Evolutionary conservation across 2,329 filamentous ascomycete species (phyloP).

Genomic region (Endoconidiophora laricicola): DNA sequence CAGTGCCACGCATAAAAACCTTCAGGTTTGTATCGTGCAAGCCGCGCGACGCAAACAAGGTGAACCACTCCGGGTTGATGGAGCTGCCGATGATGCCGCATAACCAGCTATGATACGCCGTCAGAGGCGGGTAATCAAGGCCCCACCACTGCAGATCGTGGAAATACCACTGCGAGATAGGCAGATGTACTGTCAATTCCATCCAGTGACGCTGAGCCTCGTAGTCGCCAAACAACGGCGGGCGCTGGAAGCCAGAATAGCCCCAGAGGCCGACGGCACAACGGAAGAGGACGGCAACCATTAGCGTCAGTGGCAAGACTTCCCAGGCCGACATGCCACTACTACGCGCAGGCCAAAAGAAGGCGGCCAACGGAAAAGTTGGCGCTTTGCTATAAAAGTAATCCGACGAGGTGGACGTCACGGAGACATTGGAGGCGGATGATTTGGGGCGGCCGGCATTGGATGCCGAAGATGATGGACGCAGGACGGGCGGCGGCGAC

Average conservation of each 20-base stretch:
- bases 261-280: constrained; percentile 90
- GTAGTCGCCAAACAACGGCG: constrained; percentile 92
- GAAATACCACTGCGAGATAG: constrained; percentile 92
- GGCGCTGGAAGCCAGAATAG: constrained; percentile 71
- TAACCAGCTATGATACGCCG: constrained; percentile 97
- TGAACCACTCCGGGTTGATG: constrained; percentile 77
- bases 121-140: constrained; percentile 90
- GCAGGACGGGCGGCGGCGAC: constrained; percentile 5
- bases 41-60: constrained; percentile 65
- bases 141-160: constrained; percentile 97
- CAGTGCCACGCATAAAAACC: constrained; percentile 89
- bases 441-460: not conserved
- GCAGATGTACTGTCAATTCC: constrained; percentile 82
- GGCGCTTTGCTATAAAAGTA: constrained; percentile 38
- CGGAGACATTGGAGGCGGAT: not conserved
- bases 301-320: constrained; percentile 69
- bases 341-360: constrained; percentile 72
- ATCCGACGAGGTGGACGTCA: constrained; percentile 7
- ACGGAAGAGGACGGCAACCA: constrained; percentile 78
- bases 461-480: not conserved
- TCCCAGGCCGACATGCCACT: constrained; percentile 82
- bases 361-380: constrained; percentile 79
- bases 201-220: constrained; percentile 98
- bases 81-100: constrained; percentile 67
- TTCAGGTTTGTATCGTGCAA: constrained; percentile 66